phyloP scores from a whole-genome alignment of 495 filamentous ascomycete species.

The Hypomontagnella monticulosa region DNA sequence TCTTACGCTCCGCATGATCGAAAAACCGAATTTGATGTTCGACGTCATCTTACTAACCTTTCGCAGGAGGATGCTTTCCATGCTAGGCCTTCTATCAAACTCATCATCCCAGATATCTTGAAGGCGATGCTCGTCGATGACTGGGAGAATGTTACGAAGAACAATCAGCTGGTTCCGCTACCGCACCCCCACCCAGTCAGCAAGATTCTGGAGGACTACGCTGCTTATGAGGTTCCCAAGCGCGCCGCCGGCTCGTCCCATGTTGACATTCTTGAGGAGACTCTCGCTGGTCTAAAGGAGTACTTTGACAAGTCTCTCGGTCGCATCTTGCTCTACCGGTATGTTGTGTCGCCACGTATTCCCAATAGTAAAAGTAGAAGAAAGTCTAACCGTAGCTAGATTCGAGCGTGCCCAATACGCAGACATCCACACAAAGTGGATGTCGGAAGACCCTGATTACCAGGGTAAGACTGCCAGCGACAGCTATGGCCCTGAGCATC shows the following conservation, averaged over 20 bases:
- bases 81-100: slow-evolving; percentile 78
- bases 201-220: slow-evolving; percentile 81
- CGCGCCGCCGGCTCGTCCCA: slow-evolving; percentile 72
- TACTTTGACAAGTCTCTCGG: slow-evolving; percentile 92
- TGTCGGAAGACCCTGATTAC: slow-evolving; percentile 62
- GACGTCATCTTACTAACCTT: slow-evolving; percentile 37
- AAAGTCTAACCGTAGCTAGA: slow-evolving; percentile 43
- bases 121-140: slow-evolving; percentile 95
- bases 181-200: slow-evolving; percentile 79
- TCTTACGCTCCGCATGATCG: slow-evolving; percentile 16
- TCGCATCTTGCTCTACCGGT: slow-evolving; percentile 86
- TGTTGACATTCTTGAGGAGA: slow-evolving; percentile 86
- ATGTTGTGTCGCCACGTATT: slow-evolving; percentile 27
- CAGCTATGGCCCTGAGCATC: slow-evolving; percentile 93
- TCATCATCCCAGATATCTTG: slow-evolving; percentile 82
- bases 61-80: slow-evolving; percentile 86
- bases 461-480: slow-evolving; percentile 74
- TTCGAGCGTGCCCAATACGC: slow-evolving; percentile 90
- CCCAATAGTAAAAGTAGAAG: neutral
- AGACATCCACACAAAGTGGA: slow-evolving; percentile 72
- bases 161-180: slow-evolving; percentile 82
- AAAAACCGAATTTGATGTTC: slow-evolving; percentile 3
- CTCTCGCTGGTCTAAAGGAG: slow-evolving; percentile 81
- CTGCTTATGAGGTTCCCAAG: slow-evolving; percentile 71
- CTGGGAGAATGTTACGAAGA: slow-evolving; percentile 98